A percentile compares a stretch with the other conserved stretches of the same genome.
phyloP scores from a whole-genome alignment of 176 grass and related monocot genomes.

The Pontederia crassipes region DNA sequence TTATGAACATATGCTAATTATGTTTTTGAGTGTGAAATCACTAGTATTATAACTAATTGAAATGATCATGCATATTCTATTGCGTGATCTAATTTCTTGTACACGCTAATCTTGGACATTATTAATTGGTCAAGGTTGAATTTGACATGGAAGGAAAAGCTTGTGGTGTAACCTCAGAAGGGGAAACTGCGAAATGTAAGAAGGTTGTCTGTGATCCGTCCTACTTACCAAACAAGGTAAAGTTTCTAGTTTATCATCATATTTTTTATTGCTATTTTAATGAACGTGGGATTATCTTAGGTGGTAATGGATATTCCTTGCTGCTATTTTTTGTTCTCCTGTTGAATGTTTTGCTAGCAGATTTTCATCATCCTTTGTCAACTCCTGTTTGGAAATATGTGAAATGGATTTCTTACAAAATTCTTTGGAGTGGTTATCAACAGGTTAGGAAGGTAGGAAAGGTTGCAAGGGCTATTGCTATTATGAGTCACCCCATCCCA shows the following conservation, averaged over 20 bases:
- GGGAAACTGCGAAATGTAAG: slow-evolving; percentile 85
- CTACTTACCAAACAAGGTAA: slow-evolving; percentile 79
- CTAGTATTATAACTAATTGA: too few relatives aligned
- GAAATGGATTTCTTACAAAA: too few relatives aligned
- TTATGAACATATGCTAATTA: too few relatives aligned
- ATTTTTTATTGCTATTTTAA: not conserved
- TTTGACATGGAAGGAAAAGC: slow-evolving; percentile 94
- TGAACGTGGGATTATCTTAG: not conserved
- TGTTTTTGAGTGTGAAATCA: too few relatives aligned
- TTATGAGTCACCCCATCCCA: slow-evolving; percentile 89
- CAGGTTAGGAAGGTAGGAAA: slow-evolving; percentile 78
- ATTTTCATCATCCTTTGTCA: not conserved
- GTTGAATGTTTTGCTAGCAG: slow-evolving; percentile 19
- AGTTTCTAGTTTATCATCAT: slow-evolving; percentile 4
- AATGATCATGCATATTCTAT: not conserved
- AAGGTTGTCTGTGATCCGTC: slow-evolving; percentile 96
- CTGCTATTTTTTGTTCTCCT: slow-evolving; percentile 4
- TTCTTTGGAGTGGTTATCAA: not conserved
- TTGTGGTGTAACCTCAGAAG: slow-evolving; percentile 88
- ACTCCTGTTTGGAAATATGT: not conserved
- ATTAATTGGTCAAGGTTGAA: slow-evolving; percentile 41
- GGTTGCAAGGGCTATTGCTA: slow-evolving; percentile 79
- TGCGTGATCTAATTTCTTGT: not conserved
- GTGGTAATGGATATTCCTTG: not conserved
- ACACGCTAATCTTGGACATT: not conserved